A percentile compares a stretch with the other conserved stretches of the same genome.
Evolutionary conservation across 2,329 filamentous ascomycete genomes (phyloP).

Genomic region (Diaporthe australafricana): DNA sequence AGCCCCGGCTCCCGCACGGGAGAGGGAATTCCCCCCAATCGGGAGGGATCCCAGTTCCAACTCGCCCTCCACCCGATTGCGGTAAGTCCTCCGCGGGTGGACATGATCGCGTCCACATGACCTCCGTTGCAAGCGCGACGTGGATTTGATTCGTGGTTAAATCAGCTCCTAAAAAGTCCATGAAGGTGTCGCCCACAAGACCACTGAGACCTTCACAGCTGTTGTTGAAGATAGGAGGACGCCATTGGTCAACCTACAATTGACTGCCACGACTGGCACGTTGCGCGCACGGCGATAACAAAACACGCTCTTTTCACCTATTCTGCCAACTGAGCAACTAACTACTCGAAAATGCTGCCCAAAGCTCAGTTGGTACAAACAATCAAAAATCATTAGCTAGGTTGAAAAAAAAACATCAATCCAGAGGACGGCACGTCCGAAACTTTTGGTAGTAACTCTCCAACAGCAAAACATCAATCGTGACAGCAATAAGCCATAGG

Average conservation of each 20-base stretch:
- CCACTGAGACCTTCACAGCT: no score
- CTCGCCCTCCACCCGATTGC: not conserved
- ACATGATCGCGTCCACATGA: not conserved
- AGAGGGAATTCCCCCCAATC: constrained; percentile 13
- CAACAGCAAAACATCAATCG: no score
- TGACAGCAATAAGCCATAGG: no score
- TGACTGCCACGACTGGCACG: no score
- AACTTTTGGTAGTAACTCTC: no score
- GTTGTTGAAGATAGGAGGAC: no score
- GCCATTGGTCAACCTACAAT: not conserved
- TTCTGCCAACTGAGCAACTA: not conserved
- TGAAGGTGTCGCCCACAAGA: not conserved
- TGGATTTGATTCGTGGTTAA: constrained; percentile 20
- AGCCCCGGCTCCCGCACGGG: not conserved
- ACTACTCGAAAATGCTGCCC: no score
- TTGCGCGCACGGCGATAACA: not conserved
- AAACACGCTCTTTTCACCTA: not conserved
- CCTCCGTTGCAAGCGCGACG: not conserved
- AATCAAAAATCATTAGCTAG: no score
- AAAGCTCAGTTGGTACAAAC: no score
- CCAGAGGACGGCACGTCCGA: no score
- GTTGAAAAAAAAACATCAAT: no score
- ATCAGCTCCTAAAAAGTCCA: not conserved
- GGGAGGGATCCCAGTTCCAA: not conserved
- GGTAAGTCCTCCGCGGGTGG: not conserved